Conservation (phyloP, 75 land plant species). For the Cryptomeria japonica region DNA sequence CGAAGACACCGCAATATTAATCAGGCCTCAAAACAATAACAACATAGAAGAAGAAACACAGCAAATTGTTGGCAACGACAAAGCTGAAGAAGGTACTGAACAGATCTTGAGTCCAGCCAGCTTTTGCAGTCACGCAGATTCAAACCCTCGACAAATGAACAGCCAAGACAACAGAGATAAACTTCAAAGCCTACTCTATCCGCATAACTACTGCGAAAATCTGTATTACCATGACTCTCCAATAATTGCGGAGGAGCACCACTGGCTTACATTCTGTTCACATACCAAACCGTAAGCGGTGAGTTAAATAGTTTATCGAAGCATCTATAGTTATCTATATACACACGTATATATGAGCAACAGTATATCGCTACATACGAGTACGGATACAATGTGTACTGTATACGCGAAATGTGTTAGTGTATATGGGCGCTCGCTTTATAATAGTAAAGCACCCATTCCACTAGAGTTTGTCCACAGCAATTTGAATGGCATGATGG, state of each 20-base stretch:
- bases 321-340: too few species aligned
- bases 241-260: neutral
- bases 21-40: neutral
- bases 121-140: conserved; percentile 10
- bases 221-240: neutral
- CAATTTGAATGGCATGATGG: too few species aligned
- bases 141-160: neutral
- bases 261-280: neutral
- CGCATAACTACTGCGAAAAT: neutral
- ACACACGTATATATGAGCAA: too few species aligned
- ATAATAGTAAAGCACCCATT: too few species aligned
- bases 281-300: neutral
- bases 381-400: too few species aligned
- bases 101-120: neutral
- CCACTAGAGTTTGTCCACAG: too few species aligned
- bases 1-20: neutral
- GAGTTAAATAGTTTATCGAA: neutral
- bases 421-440: too few species aligned
- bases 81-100: too few species aligned
- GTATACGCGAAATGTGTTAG: too few species aligned
- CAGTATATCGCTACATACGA: too few species aligned
- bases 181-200: neutral
- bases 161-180: neutral
- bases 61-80: neutral
- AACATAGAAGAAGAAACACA: neutral